Conservation (phyloP, 176 grass and related monocot genomes). For the Ensete ventricosum region DNA sequence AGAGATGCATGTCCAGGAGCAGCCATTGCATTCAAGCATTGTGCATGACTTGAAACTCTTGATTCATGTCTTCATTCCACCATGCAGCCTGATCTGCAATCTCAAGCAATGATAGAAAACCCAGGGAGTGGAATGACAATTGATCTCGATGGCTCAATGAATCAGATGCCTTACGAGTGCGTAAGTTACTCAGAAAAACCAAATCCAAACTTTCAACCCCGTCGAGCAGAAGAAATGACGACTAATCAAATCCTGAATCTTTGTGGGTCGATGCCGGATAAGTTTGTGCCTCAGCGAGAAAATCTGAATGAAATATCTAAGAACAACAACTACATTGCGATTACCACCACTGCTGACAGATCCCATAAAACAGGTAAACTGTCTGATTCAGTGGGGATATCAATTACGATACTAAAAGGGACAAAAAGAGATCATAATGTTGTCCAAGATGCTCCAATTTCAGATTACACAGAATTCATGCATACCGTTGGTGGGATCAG, state of each 20-base stretch:
- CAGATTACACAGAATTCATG: neutral
- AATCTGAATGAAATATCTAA: neutral
- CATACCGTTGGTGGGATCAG: neutral
- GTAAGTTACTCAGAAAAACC: conserved; percentile 21
- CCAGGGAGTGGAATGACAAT: conserved; percentile 15
- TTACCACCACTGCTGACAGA: neutral
- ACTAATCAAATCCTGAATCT: neutral
- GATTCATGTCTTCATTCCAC: neutral
- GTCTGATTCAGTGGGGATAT: neutral
- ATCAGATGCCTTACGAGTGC: conserved; percentile 21
- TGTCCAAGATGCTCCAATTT: neutral
- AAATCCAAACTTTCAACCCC: conserved; percentile 19
- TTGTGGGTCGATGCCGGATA: neutral
- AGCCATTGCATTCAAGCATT: neutral
- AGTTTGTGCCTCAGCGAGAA: neutral
- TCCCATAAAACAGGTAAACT: neutral
- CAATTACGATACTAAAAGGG: neutral
- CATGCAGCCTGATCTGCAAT: neutral
- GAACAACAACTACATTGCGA: neutral
- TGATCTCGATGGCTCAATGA: conserved; percentile 40
- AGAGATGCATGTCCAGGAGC: conserved; percentile 20
- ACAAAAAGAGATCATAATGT: neutral
- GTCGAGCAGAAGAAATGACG: neutral
- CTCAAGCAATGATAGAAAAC: neutral
- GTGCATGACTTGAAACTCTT: neutral